Percentiles rank a stretch among this genome's conserved stretches.
These are phyloP conservation scores for Boletus calvinii DNA, from an alignment of 1,284 basidiomycete species.

Conservation along the genomic window DNA sequence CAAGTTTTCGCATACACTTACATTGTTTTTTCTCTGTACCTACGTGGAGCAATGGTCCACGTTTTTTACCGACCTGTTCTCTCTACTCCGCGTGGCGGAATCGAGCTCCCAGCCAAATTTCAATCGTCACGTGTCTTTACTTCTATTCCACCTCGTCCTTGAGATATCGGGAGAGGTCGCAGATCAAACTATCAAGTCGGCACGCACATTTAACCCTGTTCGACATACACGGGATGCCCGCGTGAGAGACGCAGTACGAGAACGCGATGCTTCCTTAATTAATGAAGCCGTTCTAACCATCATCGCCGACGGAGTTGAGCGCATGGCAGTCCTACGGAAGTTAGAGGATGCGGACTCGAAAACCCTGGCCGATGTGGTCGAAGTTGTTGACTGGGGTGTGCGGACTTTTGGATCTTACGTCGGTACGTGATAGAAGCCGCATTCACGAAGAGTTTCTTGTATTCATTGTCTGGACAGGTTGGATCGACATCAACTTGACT, in stretches of 20 bases:
- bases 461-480: constrained; percentile 55
- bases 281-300: constrained; percentile 88
- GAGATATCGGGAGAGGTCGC: constrained; percentile 93
- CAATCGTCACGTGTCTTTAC: constrained; percentile 79
- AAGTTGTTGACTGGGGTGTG: constrained; percentile 87
- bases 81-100: constrained; percentile 64
- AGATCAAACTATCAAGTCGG: constrained; percentile 86
- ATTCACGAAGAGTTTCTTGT: not conserved
- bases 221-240: constrained; percentile 79
- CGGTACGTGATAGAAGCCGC: constrained; percentile 57
- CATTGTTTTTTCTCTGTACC: constrained; percentile 90
- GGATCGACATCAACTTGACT: constrained; percentile 97
- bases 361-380: constrained; percentile 63
- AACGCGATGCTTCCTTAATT: constrained; percentile 83
- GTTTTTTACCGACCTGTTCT: constrained; percentile 79
- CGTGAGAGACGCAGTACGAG: constrained; percentile 87
- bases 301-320: constrained; percentile 72
- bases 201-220: constrained; percentile 65
- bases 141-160: constrained; percentile 85
- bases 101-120: constrained; percentile 56
- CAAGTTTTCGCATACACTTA: constrained; percentile 97
- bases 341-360: constrained; percentile 42
- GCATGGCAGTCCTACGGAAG: constrained; percentile 55
- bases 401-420: constrained; percentile 93
- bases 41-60: constrained; percentile 83